Evolutionary conservation across 495 filamentous ascomycete genomes (phyloP).

Genomic region (Delitschia confertaspora): DNA sequence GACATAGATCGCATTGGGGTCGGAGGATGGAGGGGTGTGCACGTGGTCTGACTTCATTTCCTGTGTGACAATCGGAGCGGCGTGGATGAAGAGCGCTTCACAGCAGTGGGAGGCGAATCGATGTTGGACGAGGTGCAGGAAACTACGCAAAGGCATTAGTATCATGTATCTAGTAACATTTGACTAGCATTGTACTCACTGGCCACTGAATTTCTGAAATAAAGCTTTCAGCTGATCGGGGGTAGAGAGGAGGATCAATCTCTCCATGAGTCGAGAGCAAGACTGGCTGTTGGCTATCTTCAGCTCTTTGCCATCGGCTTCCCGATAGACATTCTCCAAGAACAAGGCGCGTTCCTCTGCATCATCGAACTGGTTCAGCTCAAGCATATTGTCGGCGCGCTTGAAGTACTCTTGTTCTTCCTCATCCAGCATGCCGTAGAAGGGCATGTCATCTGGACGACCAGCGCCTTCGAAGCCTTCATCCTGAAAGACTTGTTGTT

Average conservation of each 20-base stretch:
- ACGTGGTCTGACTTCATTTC: constrained; percentile 47
- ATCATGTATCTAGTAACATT: too few relatives aligned
- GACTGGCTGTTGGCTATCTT: constrained; percentile 93
- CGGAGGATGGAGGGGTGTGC: constrained; percentile 33
- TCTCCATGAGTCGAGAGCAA: constrained; percentile 86
- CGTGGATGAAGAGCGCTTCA: constrained; percentile 79
- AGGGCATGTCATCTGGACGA: constrained; percentile 44
- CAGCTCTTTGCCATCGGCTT: constrained; percentile 84
- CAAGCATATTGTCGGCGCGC: constrained; percentile 76
- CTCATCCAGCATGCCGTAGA: constrained; percentile 83
- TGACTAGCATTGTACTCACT: constrained; percentile 46
- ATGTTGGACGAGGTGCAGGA: constrained; percentile 81
- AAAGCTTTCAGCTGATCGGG: constrained; percentile 72
- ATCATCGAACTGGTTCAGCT: constrained; percentile 72
- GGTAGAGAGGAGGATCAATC: constrained; percentile 73
- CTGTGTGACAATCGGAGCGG: constrained; percentile 65
- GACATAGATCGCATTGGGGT: constrained; percentile 36
- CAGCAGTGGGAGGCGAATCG: constrained; percentile 95
- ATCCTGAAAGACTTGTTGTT: constrained; percentile 14
- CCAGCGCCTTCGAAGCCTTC: constrained; percentile 17
- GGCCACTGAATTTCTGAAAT: constrained; percentile 74
- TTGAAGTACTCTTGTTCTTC: constrained; percentile 94
- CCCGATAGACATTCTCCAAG: constrained; percentile 72
- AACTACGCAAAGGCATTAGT: constrained; percentile 43
- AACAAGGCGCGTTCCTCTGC: constrained; percentile 72